phyloP scores from a whole-genome alignment of 202 grass and related monocot genomes.

The Hordeum pubiflorum region DNA sequence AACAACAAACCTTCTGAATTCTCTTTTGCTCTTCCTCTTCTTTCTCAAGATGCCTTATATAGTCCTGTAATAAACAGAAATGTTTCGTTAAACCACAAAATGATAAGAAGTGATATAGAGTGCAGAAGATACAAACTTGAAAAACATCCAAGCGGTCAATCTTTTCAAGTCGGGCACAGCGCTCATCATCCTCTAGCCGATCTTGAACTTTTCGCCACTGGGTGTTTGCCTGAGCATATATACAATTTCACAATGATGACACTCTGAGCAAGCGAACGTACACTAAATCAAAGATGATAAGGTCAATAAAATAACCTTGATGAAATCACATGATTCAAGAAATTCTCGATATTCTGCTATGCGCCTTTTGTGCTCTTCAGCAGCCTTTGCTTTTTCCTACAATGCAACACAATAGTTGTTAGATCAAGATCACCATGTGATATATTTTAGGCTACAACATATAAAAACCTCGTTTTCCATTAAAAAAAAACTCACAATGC shows the following conservation, averaged over 20 bases:
- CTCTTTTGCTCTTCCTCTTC: conserved; percentile 86
- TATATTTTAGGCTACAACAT: not conserved
- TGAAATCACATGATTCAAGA: conserved; percentile 94
- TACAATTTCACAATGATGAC: conserved; percentile 9
- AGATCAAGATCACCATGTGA: not conserved
- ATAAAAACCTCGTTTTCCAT: not conserved
- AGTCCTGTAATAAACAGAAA: conserved; percentile 62
- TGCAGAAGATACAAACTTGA: conserved; percentile 56
- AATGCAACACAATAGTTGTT: not conserved
- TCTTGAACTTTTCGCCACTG: conserved; percentile 98
- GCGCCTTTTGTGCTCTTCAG: conserved; percentile 69
- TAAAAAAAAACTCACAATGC: not conserved
- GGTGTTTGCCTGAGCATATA: conserved; percentile 42
- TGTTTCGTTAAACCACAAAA: conserved; percentile 23
- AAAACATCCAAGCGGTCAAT: conserved; percentile 83
- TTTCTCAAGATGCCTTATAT: conserved; percentile 78
- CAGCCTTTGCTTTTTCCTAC: conserved; percentile 87
- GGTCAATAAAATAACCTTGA: conserved; percentile 57
- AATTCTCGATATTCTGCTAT: conserved; percentile 72
- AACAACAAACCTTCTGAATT: conserved; percentile 59
- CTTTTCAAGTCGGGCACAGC: conserved; percentile 78
- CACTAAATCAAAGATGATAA: conserved; percentile 15
- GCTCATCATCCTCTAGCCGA: conserved; percentile 83
- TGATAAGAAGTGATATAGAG: not conserved
- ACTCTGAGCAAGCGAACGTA: not conserved